Evolutionary conservation across 306 rosid species (phyloP).

Genomic region (Vicia faba): DNA sequence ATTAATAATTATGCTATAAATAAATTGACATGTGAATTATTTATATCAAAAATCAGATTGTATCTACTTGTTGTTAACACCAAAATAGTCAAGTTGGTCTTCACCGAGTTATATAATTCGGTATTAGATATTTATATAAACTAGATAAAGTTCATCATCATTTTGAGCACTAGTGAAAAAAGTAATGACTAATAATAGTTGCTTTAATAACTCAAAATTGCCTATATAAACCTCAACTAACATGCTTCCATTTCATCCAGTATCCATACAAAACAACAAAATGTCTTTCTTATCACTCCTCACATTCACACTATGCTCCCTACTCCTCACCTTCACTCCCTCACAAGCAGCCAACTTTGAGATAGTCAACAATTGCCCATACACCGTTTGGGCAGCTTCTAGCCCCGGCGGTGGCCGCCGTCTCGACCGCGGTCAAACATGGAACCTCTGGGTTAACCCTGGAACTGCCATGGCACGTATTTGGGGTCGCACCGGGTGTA

Average conservation of each 20-base stretch:
- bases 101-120: background rate
- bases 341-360: slow-evolving; percentile 44
- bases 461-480: slow-evolving; percentile 53
- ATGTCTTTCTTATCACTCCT: slow-evolving; percentile 31
- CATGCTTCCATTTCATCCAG: background rate
- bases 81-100: background rate
- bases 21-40: too few relatives aligned
- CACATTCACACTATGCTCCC: background rate
- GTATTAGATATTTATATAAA: background rate
- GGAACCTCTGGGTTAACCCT: slow-evolving; percentile 42
- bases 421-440: slow-evolving; percentile 40
- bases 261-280: background rate
- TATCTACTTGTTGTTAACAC: background rate
- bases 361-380: slow-evolving; percentile 55
- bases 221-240: slow-evolving; percentile 34
- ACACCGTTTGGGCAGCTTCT: slow-evolving; percentile 64
- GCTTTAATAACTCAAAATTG: background rate
- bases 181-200: background rate
- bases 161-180: background rate
- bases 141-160: background rate
- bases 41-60: too few relatives aligned
- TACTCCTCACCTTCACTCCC: slow-evolving; percentile 4
- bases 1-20: background rate
- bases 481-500: slow-evolving; percentile 75
- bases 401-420: slow-evolving; percentile 53